Evolutionary conservation across 1,284 basidiomycete species (phyloP).

Genomic region (Testicularia cyperi): DNA sequence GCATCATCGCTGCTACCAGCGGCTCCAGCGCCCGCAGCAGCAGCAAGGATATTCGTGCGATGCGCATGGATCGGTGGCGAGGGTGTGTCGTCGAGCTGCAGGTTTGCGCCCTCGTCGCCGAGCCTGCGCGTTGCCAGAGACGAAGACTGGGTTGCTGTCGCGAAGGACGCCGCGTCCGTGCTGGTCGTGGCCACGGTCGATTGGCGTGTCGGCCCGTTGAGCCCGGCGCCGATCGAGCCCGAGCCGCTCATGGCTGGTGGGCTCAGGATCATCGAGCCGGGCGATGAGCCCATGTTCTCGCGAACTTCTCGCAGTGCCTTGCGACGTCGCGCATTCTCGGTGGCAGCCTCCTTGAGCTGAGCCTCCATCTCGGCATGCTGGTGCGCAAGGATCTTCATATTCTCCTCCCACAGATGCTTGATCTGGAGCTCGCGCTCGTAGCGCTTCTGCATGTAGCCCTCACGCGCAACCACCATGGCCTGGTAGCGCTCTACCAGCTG

Average conservation of each 20-base stretch:
- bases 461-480: slow-evolving; percentile 75
- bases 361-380: slow-evolving; percentile 83
- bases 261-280: slow-evolving; percentile 38
- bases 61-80: slow-evolving; percentile 21
- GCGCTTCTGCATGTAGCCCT: slow-evolving; percentile 67
- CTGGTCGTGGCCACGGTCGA: slow-evolving; percentile 10
- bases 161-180: background rate
- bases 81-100: slow-evolving; percentile 24
- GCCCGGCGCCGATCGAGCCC: slow-evolving; percentile 1
- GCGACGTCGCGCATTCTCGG: slow-evolving; percentile 62
- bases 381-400: slow-evolving; percentile 77
- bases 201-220: slow-evolving; percentile 7
- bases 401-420: slow-evolving; percentile 82
- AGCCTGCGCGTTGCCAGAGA: slow-evolving; percentile 32
- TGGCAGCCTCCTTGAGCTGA: slow-evolving; percentile 65
- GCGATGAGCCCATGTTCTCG: slow-evolving; percentile 58
- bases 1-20: slow-evolving; percentile 25
- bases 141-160: slow-evolving; percentile 1
- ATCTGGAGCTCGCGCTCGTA: slow-evolving; percentile 76
- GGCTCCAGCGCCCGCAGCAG: no score
- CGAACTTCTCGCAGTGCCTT: slow-evolving; percentile 56
- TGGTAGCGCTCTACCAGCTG: slow-evolving; percentile 71
- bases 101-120: slow-evolving; percentile 18
- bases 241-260: background rate
- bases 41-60: slow-evolving; percentile 12